These are phyloP conservation scores for Dispira simplex DNA, from an alignment of 192 early-diverging fungal genomes.

Conservation along the genomic window DNA sequence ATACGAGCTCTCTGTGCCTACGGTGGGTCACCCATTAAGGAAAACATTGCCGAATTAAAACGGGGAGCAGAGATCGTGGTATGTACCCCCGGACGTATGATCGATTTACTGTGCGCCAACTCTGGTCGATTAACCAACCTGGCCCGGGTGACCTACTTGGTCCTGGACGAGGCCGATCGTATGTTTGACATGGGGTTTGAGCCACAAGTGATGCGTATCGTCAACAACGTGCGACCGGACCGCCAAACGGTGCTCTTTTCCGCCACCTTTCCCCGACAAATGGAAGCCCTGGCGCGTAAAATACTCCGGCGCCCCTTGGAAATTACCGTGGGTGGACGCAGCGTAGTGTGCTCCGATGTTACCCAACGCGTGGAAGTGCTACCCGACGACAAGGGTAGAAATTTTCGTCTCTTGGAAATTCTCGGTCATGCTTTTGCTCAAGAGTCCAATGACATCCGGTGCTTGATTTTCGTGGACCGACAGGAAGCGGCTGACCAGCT, in stretches of 20 bases:
- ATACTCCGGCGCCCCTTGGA: conserved; percentile 80
- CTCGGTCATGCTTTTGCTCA: conserved; percentile 64
- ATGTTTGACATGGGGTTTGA: conserved; percentile 99
- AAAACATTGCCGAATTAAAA: conserved; percentile 79
- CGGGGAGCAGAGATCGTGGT: conserved; percentile 84
- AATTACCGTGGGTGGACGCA: conserved; percentile 89
- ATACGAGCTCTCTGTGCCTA: conserved; percentile 80
- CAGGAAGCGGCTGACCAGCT: conserved; percentile 91
- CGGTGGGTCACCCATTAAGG: conserved; percentile 75
- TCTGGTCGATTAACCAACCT: conserved; percentile 66
- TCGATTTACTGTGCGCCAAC: conserved; percentile 77
- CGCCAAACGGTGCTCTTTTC: conserved; percentile 86
- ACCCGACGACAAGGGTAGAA: conserved; percentile 60
- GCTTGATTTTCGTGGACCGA: conserved; percentile 87
- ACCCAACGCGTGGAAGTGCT: conserved; percentile 82
- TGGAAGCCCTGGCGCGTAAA: conserved; percentile 90
- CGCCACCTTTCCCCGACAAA: conserved; percentile 90
- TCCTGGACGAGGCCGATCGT: conserved; percentile 91
- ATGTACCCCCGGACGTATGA: conserved; percentile 83
- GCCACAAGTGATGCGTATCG: conserved; percentile 93
- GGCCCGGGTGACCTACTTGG: conserved; percentile 79
- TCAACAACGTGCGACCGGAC: conserved; percentile 75
- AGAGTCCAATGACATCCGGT: conserved; percentile 51
- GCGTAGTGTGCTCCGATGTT: conserved; percentile 76
- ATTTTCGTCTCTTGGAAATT: conserved; percentile 72